Base-by-base conservation (phyloP, 345 rosid genomes). In the Brassica napus region DNA sequence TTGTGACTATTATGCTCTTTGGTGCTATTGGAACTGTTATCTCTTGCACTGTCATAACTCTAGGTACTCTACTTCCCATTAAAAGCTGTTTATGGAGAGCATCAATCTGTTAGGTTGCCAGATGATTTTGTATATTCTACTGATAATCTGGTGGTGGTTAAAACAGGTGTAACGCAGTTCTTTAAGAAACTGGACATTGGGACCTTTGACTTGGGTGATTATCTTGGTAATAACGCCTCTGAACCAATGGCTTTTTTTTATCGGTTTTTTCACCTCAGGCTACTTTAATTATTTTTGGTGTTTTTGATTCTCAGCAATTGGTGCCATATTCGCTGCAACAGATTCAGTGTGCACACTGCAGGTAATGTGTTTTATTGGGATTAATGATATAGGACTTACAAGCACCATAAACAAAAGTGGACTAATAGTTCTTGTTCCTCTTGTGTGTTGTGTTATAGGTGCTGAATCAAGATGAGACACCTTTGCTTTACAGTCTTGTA, bases 281-380 rank as follows among this genome's bases (percentile, higher is more conserved):
- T 10, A 12, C 71, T 68, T 74, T 39, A 83, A 4, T 78, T 77
- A 47, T 12, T 74, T 71, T 60, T 1, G 31, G 24, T 67, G 68
- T 77, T 35, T 35, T 35, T 69, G 3, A 76, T 77, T 84, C 75
- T 76, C 92, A 95, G 99, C 99, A 52, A 90, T 96, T 23, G 99
- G 99, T 75, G 91, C 98, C 23, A 96, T 96, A 85, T 96, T 93
- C 80, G 98, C 99, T 42, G 99, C 99, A 39, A 96, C 99, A 18
- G 99, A 96, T 83, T 96, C 99, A 35, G 99, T 96, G 73, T 96
- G 99, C 89, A 96, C 99, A 8, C 85, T 96, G 83, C 99, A 96
- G 99, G 98, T 92, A 75, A 54, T 75, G 57, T 28, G 64, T 54
- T 37, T 18, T 67, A 49, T 65, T 74, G 24, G 47, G 47, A 39